Percentiles rank a stretch among this genome's conserved stretches.
These are phyloP conservation scores for Crithidia mellificae DNA, from an alignment of 208 protist genomes.

Conservation along the genomic window DNA sequence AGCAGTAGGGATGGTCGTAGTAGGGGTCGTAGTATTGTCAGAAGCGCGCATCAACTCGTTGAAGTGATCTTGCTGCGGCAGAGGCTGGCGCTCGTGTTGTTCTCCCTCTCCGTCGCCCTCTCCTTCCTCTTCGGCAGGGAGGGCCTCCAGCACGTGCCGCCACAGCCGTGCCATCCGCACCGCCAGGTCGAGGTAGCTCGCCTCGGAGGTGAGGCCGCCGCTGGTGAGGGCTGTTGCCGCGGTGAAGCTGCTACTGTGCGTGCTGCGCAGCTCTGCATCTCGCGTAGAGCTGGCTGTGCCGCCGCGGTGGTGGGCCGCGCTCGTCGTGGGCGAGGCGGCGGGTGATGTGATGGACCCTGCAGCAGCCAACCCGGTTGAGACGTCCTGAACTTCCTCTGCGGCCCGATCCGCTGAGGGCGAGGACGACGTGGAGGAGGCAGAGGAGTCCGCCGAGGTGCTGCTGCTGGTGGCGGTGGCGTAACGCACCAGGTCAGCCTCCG, in stretches of 20 bases:
- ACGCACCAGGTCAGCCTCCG: conserved; percentile 58
- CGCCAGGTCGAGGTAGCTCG: conserved; percentile 31
- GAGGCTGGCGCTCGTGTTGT: background rate
- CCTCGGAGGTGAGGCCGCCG: conserved; percentile 11
- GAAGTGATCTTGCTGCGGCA: background rate
- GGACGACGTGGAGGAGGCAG: conserved; percentile 2
- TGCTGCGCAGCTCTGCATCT: conserved; percentile 15
- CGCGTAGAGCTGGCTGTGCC: background rate
- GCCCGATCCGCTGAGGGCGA: background rate
- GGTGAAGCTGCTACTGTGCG: conserved; percentile 14
- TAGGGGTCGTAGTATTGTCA: too few relatives aligned
- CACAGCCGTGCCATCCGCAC: conserved; percentile 57
- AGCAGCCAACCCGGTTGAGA: too few relatives aligned
- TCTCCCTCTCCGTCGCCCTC: background rate
- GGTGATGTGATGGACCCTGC: background rate
- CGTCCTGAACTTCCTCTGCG: too few relatives aligned
- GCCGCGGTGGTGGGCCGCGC: background rate
- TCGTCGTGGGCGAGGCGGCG: background rate
- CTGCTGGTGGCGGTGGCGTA: conserved; percentile 29
- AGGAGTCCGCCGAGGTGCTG: background rate
- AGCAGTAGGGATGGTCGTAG: too few relatives aligned
- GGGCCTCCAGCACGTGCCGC: conserved; percentile 35
- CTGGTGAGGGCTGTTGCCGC: background rate
- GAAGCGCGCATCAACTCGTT: too few relatives aligned
- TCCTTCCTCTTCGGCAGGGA: background rate